These are phyloP conservation scores for Maudiozyma barnettii DNA, from an alignment of 805 yeast species.

Conservation along the genomic window DNA sequence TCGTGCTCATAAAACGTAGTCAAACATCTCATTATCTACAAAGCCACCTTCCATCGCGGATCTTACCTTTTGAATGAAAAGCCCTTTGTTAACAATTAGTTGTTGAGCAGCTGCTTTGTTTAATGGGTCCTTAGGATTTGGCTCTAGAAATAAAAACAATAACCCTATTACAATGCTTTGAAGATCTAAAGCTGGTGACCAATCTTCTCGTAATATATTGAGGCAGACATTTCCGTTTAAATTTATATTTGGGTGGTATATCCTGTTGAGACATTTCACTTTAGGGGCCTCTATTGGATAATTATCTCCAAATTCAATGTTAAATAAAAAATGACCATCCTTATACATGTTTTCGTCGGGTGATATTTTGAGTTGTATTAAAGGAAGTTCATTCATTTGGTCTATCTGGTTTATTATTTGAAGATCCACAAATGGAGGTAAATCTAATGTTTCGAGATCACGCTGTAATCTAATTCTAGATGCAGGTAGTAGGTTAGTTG, in stretches of 20 bases:
- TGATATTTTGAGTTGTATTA: conserved; percentile 11
- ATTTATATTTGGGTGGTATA: conserved; percentile 93
- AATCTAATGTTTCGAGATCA: conserved; percentile 19
- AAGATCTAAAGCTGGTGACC: conserved; percentile 87
- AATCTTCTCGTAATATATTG: conserved; percentile 85
- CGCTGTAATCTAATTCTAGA: conserved; percentile 19
- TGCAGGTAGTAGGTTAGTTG: conserved; percentile 5
- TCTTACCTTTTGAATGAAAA: conserved; percentile 49
- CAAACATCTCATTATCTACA: conserved; percentile 51
- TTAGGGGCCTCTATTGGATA: conserved; percentile 93
- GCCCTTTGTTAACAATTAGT: conserved; percentile 35
- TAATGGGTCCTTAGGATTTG: conserved; percentile 85
- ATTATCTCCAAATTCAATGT: conserved; percentile 53
- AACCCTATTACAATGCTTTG: conserved; percentile 78
- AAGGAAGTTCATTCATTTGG: conserved; percentile 6
- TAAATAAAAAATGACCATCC: conserved; percentile 40
- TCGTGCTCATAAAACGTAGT: conserved; percentile 36
- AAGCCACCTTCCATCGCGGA: conserved; percentile 65
- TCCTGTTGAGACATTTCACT: conserved; percentile 57
- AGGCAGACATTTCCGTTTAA: conserved; percentile 83
- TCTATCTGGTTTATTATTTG: conserved; percentile 5
- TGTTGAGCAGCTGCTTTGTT: conserved; percentile 80
- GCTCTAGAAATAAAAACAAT: conserved; percentile 76
- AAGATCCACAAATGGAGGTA: conserved; percentile 18
- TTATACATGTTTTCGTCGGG: conserved; percentile 27